A percentile compares a stretch with the other conserved stretches of the same genome.
Evolutionary conservation across 78 protist genomes (phyloP).

Genomic region (Monosiga brevicollis): DNA sequence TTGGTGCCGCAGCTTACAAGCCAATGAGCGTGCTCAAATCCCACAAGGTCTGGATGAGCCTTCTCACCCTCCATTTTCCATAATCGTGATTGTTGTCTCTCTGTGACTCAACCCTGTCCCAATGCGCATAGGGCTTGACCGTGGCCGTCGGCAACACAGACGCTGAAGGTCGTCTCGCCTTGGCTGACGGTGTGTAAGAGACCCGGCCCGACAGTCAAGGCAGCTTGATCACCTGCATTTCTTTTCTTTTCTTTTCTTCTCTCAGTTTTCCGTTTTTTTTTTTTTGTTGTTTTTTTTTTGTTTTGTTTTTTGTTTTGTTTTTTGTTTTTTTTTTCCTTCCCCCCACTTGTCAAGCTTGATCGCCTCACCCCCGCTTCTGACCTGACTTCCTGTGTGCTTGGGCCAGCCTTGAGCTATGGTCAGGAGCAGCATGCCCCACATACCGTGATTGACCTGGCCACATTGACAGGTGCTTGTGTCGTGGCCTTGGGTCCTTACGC

Average conservation of each 20-base stretch:
- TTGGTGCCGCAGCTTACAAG: not conserved
- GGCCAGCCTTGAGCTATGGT: constrained; percentile 5
- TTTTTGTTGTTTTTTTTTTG: too few species aligned
- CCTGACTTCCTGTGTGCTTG: not conserved
- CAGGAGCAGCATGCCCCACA: constrained; percentile 26
- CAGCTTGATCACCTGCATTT: constrained; percentile 30
- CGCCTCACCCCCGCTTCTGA: too few species aligned
- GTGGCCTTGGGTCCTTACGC: constrained; percentile 58
- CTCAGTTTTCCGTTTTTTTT: not conserved
- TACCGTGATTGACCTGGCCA: constrained; percentile 65
- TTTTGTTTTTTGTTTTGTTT: too few species aligned
- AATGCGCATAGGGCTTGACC: not conserved
- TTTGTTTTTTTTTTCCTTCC: too few species aligned
- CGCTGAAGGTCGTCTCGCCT: constrained; percentile 82
- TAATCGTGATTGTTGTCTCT: not conserved
- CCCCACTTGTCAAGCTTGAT: too few species aligned
- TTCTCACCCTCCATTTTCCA: not conserved
- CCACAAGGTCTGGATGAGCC: not conserved
- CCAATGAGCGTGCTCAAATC: constrained; percentile 1
- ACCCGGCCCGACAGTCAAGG: too few species aligned
- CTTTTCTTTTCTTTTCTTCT: too few species aligned
- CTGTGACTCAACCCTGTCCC: not conserved
- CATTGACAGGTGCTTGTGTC: constrained; percentile 77
- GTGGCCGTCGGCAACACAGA: constrained; percentile 75
- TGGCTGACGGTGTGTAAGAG: constrained; percentile 75